These are phyloP conservation scores for Talaromyces borbonicus DNA, from an alignment of 495 filamentous ascomycete genomes.

Conservation along the genomic window DNA sequence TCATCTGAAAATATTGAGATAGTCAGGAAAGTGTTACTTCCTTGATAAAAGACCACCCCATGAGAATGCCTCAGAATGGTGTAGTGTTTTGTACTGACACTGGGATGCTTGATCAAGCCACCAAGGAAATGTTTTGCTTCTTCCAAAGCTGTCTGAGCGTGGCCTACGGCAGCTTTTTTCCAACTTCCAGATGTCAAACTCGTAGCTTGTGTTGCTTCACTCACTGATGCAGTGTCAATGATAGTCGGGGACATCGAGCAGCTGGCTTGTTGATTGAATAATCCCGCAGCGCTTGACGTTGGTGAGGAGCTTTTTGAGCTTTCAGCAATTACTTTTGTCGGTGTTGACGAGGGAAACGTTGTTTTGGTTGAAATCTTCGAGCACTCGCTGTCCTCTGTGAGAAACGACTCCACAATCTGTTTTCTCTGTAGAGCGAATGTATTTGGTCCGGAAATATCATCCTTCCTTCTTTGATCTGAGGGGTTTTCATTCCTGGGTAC, in stretches of 20 bases:
- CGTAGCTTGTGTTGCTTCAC: not conserved
- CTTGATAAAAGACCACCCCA: constrained; percentile 53
- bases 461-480: not conserved
- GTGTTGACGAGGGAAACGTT: not conserved
- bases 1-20: constrained; percentile 52
- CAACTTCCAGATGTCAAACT: not conserved
- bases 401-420: not conserved
- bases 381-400: not conserved
- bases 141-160: constrained; percentile 33
- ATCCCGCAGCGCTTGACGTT: not conserved
- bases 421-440: not conserved
- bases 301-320: not conserved
- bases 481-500: not conserved
- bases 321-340: not conserved
- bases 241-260: not conserved
- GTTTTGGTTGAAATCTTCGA: not conserved
- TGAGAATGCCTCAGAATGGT: constrained; percentile 58
- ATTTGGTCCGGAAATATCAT: not conserved
- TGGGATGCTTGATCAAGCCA: constrained; percentile 51
- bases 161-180: constrained; percentile 5
- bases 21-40: constrained; percentile 48
- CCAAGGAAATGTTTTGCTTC: constrained; percentile 54
- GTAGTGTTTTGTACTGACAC: constrained; percentile 54
- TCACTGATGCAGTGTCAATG: not conserved
- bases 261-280: not conserved